phyloP scores from a whole-genome alignment of 306 rosid genomes.

The Pterocarpus macrocarpus region DNA sequence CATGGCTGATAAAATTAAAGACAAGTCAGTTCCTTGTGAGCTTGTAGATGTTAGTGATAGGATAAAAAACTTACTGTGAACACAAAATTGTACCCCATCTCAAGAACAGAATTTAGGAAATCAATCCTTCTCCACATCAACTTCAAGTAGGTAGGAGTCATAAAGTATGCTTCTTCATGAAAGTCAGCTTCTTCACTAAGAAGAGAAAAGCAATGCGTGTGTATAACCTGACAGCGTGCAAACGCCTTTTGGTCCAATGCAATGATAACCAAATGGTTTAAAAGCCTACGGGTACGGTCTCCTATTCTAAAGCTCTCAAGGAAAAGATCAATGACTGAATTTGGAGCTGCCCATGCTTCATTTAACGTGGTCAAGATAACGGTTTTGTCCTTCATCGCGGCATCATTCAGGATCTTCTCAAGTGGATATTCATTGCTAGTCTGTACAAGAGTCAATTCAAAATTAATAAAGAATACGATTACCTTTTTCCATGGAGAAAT shows the following conservation, averaged over 20 bases:
- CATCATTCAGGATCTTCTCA: slow-evolving; percentile 68
- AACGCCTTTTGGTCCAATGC: slow-evolving; percentile 85
- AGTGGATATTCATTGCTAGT: slow-evolving; percentile 63
- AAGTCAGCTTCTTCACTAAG: slow-evolving; percentile 76
- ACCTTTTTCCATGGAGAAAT: slow-evolving; percentile 19
- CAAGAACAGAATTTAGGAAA: slow-evolving; percentile 85
- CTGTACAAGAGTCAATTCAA: slow-evolving; percentile 53
- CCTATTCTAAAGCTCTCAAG: slow-evolving; percentile 94
- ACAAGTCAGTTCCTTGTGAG: slow-evolving; percentile 24
- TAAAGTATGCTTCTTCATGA: slow-evolving; percentile 80
- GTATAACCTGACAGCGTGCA: slow-evolving; percentile 78
- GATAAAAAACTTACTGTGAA: slow-evolving; percentile 76
- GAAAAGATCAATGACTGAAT: slow-evolving; percentile 85
- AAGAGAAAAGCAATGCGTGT: slow-evolving; percentile 77
- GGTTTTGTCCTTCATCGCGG: slow-evolving; percentile 81
- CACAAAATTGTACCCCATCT: slow-evolving; percentile 92
- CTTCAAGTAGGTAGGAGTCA: slow-evolving; percentile 87
- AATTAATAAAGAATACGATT: slow-evolving; percentile 24
- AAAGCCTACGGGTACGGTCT: slow-evolving; percentile 66
- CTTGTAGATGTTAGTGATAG: slow-evolving; percentile 41
- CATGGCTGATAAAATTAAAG: slow-evolving; percentile 30
- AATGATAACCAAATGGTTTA: slow-evolving; percentile 85
- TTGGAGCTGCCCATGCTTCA: slow-evolving; percentile 95
- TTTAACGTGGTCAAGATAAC: slow-evolving; percentile 91
- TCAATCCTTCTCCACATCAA: slow-evolving; percentile 99